Evolutionary conservation across 1,284 basidiomycete species (phyloP).

Genomic region (Boletellus sp.): DNA sequence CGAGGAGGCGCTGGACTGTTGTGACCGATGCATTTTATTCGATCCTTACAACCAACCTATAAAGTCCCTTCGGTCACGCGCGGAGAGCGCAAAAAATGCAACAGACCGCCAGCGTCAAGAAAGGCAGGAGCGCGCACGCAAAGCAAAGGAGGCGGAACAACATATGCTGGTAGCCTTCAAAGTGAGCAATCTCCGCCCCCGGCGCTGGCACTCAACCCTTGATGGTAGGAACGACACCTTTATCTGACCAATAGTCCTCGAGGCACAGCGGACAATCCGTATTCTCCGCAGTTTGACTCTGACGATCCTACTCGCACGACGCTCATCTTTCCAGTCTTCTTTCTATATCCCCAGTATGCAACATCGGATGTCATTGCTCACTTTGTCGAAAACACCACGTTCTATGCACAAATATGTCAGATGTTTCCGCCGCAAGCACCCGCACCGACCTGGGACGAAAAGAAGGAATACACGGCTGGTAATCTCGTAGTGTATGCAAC

Average conservation of each 20-base stretch:
- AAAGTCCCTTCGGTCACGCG: conserved; percentile 44
- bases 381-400: conserved; percentile 84
- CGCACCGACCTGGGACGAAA: conserved; percentile 73
- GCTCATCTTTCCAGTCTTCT: conserved; percentile 83
- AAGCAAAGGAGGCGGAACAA: conserved; percentile 45
- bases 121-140: conserved; percentile 44
- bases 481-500: conserved; percentile 82
- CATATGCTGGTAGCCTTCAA: conserved; percentile 55
- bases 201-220: conserved; percentile 6
- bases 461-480: conserved; percentile 66
- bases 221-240: conserved; percentile 60
- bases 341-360: conserved; percentile 88
- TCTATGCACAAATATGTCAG: conserved; percentile 70
- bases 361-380: conserved; percentile 86
- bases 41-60: conserved; percentile 56
- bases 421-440: conserved; percentile 78
- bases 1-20: conserved; percentile 80
- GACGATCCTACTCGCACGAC: conserved; percentile 53
- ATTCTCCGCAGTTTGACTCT: conserved; percentile 59
- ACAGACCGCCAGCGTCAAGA: conserved; percentile 52
- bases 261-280: conserved; percentile 50
- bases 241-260: conserved; percentile 57
- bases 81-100: conserved; percentile 42
- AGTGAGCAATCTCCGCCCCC: conserved; percentile 40
- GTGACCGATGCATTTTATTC: conserved; percentile 59